phyloP scores from a whole-genome alignment of 352 stramenopile genomes.

The Blastocystis sp. region DNA sequence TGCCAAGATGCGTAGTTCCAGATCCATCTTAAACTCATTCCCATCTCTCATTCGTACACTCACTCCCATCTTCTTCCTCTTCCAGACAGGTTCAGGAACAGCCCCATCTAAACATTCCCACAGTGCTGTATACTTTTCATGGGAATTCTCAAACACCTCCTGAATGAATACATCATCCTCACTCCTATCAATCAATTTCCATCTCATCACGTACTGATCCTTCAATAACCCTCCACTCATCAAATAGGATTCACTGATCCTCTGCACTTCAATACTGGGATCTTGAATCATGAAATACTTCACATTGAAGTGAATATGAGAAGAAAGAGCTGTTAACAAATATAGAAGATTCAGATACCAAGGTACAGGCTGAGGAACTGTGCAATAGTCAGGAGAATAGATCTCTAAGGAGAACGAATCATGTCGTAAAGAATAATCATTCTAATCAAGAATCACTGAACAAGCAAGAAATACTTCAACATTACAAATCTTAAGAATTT shows the following conservation, averaged over 20 bases:
- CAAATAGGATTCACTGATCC: slow-evolving; percentile 14
- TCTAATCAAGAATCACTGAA: neutral
- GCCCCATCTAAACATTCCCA: neutral
- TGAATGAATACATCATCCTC: neutral
- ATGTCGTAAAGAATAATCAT: neutral
- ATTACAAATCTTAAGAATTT: slow-evolving; percentile 36
- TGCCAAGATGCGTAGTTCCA: slow-evolving; percentile 23
- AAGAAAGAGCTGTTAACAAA: slow-evolving; percentile 20
- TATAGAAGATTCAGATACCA: slow-evolving; percentile 51
- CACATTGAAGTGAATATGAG: slow-evolving; percentile 43
- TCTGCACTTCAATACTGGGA: neutral
- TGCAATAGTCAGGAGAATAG: neutral
- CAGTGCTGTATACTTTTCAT: neutral
- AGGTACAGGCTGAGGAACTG: slow-evolving; percentile 23
- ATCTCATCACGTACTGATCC: neutral
- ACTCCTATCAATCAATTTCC: neutral
- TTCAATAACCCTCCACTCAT: slow-evolving; percentile 11
- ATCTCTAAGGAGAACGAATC: slow-evolving; percentile 1
- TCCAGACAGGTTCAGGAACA: slow-evolving; percentile 3
- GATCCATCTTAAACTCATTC: neutral
- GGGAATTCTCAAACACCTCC: slow-evolving; percentile 6
- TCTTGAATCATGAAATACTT: slow-evolving; percentile 44
- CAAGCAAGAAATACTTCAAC: neutral
- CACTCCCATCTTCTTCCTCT: slow-evolving; percentile 1
- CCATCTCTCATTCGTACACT: neutral